Percentiles rank a stretch among this genome's conserved stretches.
Conservation (phyloP, 23 red algal species). For the Cyanidioschyzon merolae region DNA sequence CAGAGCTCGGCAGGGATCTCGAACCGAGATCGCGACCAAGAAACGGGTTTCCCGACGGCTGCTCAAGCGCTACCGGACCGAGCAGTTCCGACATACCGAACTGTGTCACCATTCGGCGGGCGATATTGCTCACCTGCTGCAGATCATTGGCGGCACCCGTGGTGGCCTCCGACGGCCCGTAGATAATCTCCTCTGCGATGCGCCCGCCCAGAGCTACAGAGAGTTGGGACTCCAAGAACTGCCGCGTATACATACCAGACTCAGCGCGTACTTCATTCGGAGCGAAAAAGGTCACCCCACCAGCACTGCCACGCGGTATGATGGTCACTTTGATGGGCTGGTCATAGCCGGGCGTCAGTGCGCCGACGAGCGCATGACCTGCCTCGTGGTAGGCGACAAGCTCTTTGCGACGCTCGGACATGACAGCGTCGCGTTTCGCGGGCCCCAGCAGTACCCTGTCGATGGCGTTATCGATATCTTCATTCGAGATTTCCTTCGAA, state of each 20-base stretch:
- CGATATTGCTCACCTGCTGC: constrained; percentile 76
- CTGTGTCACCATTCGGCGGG: constrained; percentile 78
- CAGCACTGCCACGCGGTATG: constrained; percentile 88
- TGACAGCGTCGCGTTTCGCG: constrained; percentile 89
- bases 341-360: constrained; percentile 88
- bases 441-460: constrained; percentile 83
- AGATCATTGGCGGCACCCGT: constrained; percentile 95
- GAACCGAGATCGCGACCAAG: constrained; percentile 81
- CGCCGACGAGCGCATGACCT: constrained; percentile 89
- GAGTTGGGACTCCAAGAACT: constrained; percentile 83
- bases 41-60: constrained; percentile 65
- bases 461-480: constrained; percentile 86
- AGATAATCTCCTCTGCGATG: constrained; percentile 92
- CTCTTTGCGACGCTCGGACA: constrained; percentile 63
- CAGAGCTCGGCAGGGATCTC: constrained; percentile 40
- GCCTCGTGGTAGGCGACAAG: constrained; percentile 99
- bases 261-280: constrained; percentile 84
- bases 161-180: constrained; percentile 69
- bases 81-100: constrained; percentile 80
- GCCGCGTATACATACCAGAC: constrained; percentile 81
- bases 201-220: constrained; percentile 94
- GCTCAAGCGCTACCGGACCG: constrained; percentile 68
- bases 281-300: constrained; percentile 95
- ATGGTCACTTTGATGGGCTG: constrained; percentile 95
- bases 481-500: constrained; percentile 68